Conservation (phyloP, 768 basidiomycete species). For the Phylloporus arenicola region DNA sequence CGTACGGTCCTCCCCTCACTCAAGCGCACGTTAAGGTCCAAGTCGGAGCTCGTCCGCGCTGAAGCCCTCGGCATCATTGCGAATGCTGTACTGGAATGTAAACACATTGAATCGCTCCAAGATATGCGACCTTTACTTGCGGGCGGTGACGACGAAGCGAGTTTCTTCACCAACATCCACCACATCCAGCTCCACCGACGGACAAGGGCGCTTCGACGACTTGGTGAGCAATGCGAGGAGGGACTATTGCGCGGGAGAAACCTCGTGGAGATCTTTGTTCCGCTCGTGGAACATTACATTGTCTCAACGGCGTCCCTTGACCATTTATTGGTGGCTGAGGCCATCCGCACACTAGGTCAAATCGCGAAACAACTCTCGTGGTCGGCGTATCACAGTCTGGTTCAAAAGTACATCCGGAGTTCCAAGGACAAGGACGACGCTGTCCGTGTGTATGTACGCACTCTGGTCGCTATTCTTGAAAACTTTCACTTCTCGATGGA, state of each 20-base stretch:
- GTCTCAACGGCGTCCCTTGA: constrained; percentile 55
- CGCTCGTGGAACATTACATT: constrained; percentile 80
- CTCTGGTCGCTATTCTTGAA: constrained; percentile 79
- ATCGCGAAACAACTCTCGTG: constrained; percentile 76
- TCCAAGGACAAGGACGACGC: constrained; percentile 61
- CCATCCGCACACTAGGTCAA: constrained; percentile 71
- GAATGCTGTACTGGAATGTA: no score
- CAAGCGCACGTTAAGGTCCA: constrained; percentile 73
- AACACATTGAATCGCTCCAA: no score
- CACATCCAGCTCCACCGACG: constrained; percentile 92
- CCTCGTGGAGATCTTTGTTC: constrained; percentile 81
- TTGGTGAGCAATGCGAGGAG: constrained; percentile 70
- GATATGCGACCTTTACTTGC: constrained; percentile 83
- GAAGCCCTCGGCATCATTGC: no score
- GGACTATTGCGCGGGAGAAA: no score
- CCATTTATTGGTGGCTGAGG: constrained; percentile 87
- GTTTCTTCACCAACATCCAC: constrained; percentile 93
- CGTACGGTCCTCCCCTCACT: constrained; percentile 70
- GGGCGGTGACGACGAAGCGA: constrained; percentile 87
- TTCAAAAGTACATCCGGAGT: constrained; percentile 76
- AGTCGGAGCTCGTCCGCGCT: no score
- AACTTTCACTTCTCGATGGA: constrained; percentile 90
- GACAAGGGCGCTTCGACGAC: constrained; percentile 76
- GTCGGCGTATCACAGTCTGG: constrained; percentile 75
- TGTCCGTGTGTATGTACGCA: constrained; percentile 78